These are phyloP conservation scores for Phlyctochytrium planicorne DNA, from an alignment of 192 early-diverging fungal genomes.

Conservation along the genomic window DNA sequence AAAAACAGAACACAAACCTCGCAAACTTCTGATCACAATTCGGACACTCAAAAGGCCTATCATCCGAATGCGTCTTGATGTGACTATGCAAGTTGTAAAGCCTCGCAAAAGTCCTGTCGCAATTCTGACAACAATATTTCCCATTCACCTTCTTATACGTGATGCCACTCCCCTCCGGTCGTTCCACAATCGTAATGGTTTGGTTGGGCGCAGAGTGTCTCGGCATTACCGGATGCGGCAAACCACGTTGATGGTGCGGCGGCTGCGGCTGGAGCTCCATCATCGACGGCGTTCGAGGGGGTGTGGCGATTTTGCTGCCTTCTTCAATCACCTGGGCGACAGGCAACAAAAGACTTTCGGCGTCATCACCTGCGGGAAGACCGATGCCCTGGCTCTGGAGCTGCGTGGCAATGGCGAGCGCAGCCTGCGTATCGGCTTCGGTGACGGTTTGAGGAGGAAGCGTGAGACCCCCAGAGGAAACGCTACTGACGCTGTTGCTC, in stretches of 20 bases:
- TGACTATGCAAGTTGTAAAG: conserved; percentile 67
- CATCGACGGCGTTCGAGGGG: not conserved
- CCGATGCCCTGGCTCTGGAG: not conserved
- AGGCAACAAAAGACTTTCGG: not conserved
- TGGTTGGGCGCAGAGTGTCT: not conserved
- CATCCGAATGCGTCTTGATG: conserved; percentile 48
- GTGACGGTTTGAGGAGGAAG: not conserved
- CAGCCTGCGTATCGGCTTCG: not conserved
- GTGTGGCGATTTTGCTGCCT: not conserved
- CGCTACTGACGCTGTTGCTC: not conserved
- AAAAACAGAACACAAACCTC: not conserved
- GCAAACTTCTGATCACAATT: conserved; percentile 23
- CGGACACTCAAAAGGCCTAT: conserved; percentile 16
- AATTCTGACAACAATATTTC: conserved; percentile 30
- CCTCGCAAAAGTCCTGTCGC: conserved; percentile 51
- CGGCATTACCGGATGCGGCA: no score
- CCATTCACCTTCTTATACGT: not conserved
- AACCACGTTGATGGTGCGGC: not conserved
- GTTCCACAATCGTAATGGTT: not conserved
- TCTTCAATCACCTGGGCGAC: no score
- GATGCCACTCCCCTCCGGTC: not conserved
- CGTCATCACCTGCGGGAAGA: not conserved
- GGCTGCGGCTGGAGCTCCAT: not conserved
- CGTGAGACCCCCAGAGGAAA: not conserved
- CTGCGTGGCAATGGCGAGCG: not conserved